These are phyloP conservation scores for Tulasnella sp. DNA, from an alignment of 768 basidiomycete species.

Conservation along the genomic window DNA sequence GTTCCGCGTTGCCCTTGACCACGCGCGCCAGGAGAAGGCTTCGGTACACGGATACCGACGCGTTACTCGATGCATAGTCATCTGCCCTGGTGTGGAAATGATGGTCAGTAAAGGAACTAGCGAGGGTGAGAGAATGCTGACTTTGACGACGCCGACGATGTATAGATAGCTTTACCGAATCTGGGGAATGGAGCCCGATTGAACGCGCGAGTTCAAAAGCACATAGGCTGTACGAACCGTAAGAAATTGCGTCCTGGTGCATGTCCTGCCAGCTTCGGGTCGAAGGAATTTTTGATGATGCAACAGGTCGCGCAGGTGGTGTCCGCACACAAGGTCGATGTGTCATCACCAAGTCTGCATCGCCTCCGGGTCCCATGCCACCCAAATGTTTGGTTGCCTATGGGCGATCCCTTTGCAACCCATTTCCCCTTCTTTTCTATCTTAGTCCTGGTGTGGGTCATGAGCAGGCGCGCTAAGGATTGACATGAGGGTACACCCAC, in stretches of 20 bases:
- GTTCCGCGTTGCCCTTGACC: background rate
- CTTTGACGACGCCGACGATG: background rate
- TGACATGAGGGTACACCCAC: background rate
- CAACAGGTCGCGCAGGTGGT: conserved; percentile 1
- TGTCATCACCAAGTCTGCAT: conserved; percentile 1
- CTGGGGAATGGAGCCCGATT: background rate
- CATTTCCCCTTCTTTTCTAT: conserved; percentile 5
- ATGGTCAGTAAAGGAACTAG: background rate
- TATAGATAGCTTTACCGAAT: background rate
- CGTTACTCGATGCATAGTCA: background rate
- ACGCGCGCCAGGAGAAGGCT: conserved; percentile 5
- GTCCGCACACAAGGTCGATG: background rate
- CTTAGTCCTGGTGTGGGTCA: background rate
- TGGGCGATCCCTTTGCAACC: background rate
- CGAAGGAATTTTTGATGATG: conserved; percentile 3
- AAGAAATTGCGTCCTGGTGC: conserved; percentile 1
- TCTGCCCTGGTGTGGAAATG: background rate
- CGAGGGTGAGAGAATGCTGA: background rate
- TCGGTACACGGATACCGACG: background rate
- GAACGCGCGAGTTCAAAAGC: background rate
- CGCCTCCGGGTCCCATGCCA: conserved; percentile 5
- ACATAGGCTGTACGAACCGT: conserved; percentile 6
- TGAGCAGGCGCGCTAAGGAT: background rate
- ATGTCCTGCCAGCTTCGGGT: background rate
- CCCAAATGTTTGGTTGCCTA: conserved; percentile 7